phyloP scores from a whole-genome alignment of 1,139 yeast genomes.

The Pneumocystis wakefieldiae region DNA sequence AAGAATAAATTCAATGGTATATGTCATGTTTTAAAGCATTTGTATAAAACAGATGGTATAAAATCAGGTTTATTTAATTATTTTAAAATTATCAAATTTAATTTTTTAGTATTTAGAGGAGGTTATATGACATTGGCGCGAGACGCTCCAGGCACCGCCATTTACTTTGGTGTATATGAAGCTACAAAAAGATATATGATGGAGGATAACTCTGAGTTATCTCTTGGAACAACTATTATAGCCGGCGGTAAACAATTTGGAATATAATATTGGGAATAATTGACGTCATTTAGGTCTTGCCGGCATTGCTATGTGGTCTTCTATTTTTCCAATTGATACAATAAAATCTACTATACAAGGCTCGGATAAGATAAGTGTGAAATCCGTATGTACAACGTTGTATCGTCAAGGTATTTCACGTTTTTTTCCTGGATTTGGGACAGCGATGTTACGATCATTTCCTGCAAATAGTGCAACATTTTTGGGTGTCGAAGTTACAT shows the following conservation, averaged over 20 bases:
- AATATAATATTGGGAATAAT: conserved; percentile 71
- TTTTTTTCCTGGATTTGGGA: conserved; percentile 95
- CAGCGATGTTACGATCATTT: conserved; percentile 86
- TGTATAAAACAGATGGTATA: conserved; percentile 70
- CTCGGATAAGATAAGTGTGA: conserved; percentile 38
- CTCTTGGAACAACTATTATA: conserved; percentile 29
- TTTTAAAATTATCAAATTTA: neutral
- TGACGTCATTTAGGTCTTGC: conserved; percentile 86
- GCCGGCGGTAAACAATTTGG: conserved; percentile 26
- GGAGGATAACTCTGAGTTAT: conserved; percentile 36
- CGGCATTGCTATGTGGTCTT: conserved; percentile 93
- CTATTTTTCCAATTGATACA: conserved; percentile 92
- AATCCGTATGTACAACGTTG: conserved; percentile 49
- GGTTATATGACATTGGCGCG: conserved; percentile 84
- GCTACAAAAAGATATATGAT: conserved; percentile 52
- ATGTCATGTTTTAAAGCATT: conserved; percentile 47
- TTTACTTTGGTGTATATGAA: conserved; percentile 91
- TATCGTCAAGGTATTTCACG: conserved; percentile 64
- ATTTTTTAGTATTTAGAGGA: conserved; percentile 52
- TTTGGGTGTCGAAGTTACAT: conserved; percentile 79
- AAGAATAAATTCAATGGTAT: conserved; percentile 33
- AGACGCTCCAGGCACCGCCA: conserved; percentile 97
- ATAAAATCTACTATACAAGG: conserved; percentile 69
- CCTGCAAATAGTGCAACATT: conserved; percentile 98
- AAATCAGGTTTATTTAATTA: conserved; percentile 30